Base-by-base conservation (phyloP, 148 eudicot species). In the Fagopyrum tataricum region DNA sequence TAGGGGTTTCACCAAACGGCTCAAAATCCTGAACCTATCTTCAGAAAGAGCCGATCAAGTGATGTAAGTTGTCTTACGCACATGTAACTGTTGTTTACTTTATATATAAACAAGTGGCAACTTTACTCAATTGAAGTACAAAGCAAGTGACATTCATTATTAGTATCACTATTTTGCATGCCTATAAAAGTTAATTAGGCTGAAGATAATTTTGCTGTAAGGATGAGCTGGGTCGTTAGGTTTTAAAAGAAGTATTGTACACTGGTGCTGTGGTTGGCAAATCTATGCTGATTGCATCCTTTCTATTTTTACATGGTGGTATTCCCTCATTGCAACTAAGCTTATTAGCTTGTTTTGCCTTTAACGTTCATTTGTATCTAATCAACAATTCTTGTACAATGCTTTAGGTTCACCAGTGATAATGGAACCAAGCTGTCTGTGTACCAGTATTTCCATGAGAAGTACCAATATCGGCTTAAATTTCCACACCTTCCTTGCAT, bases 401-500 rank as follows among this genome's bases (percentile, higher is more conserved):
- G 42, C 17, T 11, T 71, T 26, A 42, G 77, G 14, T 76, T 67
- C 15, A 5, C 1, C 20, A 0, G 37, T 49, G 66, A 14, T 48
- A 8, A 78, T 1, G 89, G 76, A 6, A n/a, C 40, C 0, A 49
- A 55, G 53, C 43, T 75, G 23, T 83, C 91, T 4, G 96, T 95
- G 41, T 74, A 77, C 59, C 82, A 91, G 49, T 91, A 88, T 58
- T 91, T 88, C 51, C 77, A 42, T 3, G 48, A 83, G 21, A 83
- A 75, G 75, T 87, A 95, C 76, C 76, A 70, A 83, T 3, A 67
- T 83, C 21, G 61, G 11, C 86, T 95, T 1, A 58, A 7, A 6
- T 80, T 14, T 73, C 78, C 86, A 4, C 14, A 11, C 1, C 80
- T 95, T 69, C 99, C 99, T 11, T 91, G 92, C 62, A 37, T 95